Conservation (phyloP, 139 green algal species). For the Coelastrella sp. region DNA sequence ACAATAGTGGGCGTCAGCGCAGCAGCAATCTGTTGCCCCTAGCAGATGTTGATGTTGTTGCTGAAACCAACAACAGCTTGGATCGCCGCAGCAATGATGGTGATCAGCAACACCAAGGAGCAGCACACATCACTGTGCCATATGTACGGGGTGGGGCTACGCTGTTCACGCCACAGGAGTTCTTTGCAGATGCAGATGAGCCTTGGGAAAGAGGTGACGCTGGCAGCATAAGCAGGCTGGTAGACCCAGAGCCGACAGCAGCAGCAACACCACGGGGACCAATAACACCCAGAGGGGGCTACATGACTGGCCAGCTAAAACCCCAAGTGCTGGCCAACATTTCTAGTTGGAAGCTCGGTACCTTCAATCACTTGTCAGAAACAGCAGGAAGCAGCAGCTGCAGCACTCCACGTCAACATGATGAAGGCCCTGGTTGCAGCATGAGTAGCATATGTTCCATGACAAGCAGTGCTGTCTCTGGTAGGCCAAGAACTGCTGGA, state of each 20-base stretch:
- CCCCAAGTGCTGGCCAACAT: no score
- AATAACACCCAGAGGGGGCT: not conserved
- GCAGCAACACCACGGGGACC: not conserved
- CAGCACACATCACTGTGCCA: not conserved
- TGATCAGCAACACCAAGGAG: not conserved
- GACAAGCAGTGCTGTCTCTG: no score
- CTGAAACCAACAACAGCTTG: not conserved
- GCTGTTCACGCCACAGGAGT: not conserved
- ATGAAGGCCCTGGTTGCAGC: no score
- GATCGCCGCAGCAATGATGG: not conserved
- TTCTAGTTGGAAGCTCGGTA: no score
- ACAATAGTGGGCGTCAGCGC: not conserved
- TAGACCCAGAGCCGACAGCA: not conserved
- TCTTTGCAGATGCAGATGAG: not conserved
- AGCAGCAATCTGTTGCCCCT: not conserved
- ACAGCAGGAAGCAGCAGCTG: no score
- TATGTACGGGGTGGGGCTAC: not conserved
- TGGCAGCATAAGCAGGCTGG: conserved; percentile 1
- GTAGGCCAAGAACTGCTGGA: no score
- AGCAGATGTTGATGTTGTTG: no score
- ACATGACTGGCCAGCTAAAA: conserved; percentile 34
- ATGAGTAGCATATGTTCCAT: no score
- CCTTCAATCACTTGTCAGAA: no score
- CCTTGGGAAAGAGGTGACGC: not conserved
- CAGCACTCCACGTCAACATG: no score